These are phyloP conservation scores for Eremomyces bilateralis DNA, from an alignment of 495 filamentous ascomycete genomes.

Conservation along the genomic window DNA sequence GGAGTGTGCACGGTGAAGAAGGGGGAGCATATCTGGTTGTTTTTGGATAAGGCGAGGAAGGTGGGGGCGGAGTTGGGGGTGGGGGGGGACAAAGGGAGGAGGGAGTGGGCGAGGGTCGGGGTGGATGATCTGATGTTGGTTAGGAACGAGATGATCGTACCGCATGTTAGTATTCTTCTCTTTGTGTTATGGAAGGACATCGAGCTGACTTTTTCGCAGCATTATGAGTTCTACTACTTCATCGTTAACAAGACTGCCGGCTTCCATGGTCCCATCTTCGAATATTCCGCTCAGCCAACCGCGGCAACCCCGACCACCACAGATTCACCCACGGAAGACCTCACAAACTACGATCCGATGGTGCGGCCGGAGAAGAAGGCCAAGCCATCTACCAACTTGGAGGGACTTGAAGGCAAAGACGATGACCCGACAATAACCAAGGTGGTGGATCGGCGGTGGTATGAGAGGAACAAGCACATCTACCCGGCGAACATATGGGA, in stretches of 20 bases:
- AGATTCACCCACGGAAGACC: constrained; percentile 2
- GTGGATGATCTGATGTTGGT: constrained; percentile 97
- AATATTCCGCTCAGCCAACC: constrained; percentile 37
- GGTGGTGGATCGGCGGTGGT: constrained; percentile 92
- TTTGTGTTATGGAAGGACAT: constrained; percentile 2
- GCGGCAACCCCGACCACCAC: constrained; percentile 8
- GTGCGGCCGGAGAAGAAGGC: constrained; percentile 20
- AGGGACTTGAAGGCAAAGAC: constrained; percentile 46
- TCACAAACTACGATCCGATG: constrained; percentile 22
- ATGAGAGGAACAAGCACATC: constrained; percentile 92
- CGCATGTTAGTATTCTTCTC: constrained; percentile 50
- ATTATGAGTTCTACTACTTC: constrained; percentile 94
- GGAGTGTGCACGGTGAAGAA: constrained; percentile 73
- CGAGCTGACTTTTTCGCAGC: constrained; percentile 27
- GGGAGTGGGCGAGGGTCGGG: constrained; percentile 81
- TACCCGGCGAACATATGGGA: constrained; percentile 93
- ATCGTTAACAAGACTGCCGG: constrained; percentile 70
- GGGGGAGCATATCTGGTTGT: constrained; percentile 76
- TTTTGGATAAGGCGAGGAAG: constrained; percentile 75
- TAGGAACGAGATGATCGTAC: constrained; percentile 76
- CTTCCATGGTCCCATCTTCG: constrained; percentile 53
- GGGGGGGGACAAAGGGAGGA: constrained; percentile 33
- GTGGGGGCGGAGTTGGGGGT: constrained; percentile 68
- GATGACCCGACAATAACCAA: constrained; percentile 77
- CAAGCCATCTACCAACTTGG: constrained; percentile 10